A percentile compares a stretch with the other conserved stretches of the same genome.
Conservation (phyloP, 768 basidiomycete genomes). For the Amanita exitialis region DNA sequence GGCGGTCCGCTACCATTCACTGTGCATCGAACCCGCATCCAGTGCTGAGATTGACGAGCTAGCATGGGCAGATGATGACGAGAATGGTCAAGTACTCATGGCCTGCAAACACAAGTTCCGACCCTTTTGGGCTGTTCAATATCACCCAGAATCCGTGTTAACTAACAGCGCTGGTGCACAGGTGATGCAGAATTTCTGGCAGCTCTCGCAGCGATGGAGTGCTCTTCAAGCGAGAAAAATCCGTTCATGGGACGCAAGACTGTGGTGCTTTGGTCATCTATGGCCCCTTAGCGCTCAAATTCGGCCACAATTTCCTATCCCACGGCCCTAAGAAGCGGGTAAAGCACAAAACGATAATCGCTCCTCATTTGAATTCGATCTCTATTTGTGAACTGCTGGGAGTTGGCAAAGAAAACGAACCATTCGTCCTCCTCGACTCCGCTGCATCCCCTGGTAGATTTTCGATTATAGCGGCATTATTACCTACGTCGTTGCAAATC, state of each 20-base stretch:
- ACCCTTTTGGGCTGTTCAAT: slow-evolving; percentile 86
- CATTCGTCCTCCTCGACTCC: slow-evolving; percentile 69
- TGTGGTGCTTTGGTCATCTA: slow-evolving; percentile 32
- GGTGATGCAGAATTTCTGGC: slow-evolving; percentile 69
- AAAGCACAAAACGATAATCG: slow-evolving; percentile 27
- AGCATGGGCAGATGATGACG: slow-evolving; percentile 65
- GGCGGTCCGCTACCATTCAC: slow-evolving; percentile 76
- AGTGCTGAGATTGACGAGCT: slow-evolving; percentile 48
- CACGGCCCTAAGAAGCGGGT: slow-evolving; percentile 14
- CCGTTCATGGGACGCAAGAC: slow-evolving; percentile 29
- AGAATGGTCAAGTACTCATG: slow-evolving; percentile 68
- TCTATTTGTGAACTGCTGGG: slow-evolving; percentile 55
- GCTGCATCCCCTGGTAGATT: slow-evolving; percentile 66
- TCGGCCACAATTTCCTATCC: slow-evolving; percentile 15
- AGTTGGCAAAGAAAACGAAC: slow-evolving; percentile 43
- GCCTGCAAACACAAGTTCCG: slow-evolving; percentile 49
- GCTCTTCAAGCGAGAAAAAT: slow-evolving; percentile 23
- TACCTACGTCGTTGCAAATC: slow-evolving; percentile 43
- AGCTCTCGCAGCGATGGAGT: slow-evolving; percentile 51
- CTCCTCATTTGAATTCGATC: slow-evolving; percentile 31
- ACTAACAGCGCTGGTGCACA: slow-evolving; percentile 61
- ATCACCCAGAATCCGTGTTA: slow-evolving; percentile 79
- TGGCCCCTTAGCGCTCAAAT: slow-evolving; percentile 45
- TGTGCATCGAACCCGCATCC: slow-evolving; percentile 44
- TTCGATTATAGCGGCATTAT: slow-evolving; percentile 61